These are phyloP conservation scores for Chytriomyces sp. DNA, from an alignment of 192 early-diverging fungal genomes.

Conservation along the genomic window DNA sequence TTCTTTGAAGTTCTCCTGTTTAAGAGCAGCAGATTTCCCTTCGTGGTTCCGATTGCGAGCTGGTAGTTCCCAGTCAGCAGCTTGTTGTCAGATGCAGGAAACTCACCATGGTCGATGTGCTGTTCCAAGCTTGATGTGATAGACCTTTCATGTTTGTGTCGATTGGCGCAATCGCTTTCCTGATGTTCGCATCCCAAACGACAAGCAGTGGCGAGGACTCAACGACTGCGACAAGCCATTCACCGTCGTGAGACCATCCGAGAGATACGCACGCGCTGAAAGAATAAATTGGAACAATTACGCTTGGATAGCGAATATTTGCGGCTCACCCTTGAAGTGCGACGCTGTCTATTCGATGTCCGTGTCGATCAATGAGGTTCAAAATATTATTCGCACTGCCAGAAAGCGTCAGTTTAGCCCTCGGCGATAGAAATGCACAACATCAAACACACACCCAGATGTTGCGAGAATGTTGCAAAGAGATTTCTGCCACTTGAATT, in stretches of 20 bases:
- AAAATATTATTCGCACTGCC: constrained; percentile 30
- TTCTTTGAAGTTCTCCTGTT: constrained; percentile 47
- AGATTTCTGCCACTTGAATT: constrained; percentile 48
- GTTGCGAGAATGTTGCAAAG: constrained; percentile 41
- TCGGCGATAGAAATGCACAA: background rate
- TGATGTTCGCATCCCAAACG: constrained; percentile 48
- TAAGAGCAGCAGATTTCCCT: constrained; percentile 58
- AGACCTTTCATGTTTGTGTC: constrained; percentile 52
- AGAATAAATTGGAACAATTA: background rate
- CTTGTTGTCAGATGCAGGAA: background rate
- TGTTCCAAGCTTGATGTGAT: constrained; percentile 45
- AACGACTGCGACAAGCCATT: constrained; percentile 43
- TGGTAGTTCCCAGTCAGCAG: constrained; percentile 20
- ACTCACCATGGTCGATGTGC: constrained; percentile 48
- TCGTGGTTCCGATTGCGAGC: constrained; percentile 53
- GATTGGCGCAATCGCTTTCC: constrained; percentile 21
- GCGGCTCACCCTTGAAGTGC: constrained; percentile 37
- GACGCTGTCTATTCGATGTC: constrained; percentile 38
- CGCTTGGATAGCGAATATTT: background rate
- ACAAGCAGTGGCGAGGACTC: constrained; percentile 27
- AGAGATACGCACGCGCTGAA: constrained; percentile 41
- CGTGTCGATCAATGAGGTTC: constrained; percentile 44
- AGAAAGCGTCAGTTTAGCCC: background rate
- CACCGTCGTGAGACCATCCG: constrained; percentile 52
- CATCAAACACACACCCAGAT: constrained; percentile 36